Base-by-base conservation (phyloP, 306 rosid genomes). In the Delonix regia region DNA sequence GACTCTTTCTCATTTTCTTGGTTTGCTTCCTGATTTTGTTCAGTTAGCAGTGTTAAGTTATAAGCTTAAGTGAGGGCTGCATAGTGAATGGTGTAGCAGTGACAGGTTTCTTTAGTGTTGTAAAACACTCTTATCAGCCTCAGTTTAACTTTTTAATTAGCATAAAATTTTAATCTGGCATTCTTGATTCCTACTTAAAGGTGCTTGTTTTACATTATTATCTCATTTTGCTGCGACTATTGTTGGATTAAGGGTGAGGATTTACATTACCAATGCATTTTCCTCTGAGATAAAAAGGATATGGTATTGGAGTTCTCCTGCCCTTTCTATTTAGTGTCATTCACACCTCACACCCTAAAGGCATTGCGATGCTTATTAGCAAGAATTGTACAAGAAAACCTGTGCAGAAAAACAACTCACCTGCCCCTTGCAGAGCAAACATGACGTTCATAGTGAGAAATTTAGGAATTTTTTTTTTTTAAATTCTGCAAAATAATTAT, bases 21-120 rank as follows among this genome's bases (percentile, higher is more conserved):
- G 80, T 64, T 67, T 73, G 81, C 81, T 70, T 86, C 71, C 79
- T 73, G 82, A 80, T 84, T 80, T 74, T 71, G 82, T 75, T 73
- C 74, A 83, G 64, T 75, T 65, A 69, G 86, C 19, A 68, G 51
- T 60, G 85, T 69, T 59, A 72, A 25, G 56, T 62, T 67, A 38
- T 39, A 77, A 34, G 42, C 19, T 36, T 27, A 38, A 56, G 25
- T 30, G 80, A 74, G 81, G 81, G 81, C 87, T 84, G 80, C 86
- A 70, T 69, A 34, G 62, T 79, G 90, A 64, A 73, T 84, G 90
- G 74, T 79, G 80, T 76, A 75, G 84, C 66, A 62, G 72, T 48
- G 61, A n/a, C 69, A 71, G 5, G 47, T 74, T 80, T 67, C 53
- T 80, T 80, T 80, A 71, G 74, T 59, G 76, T 61, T 86, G 86